Evolutionary conservation across 2,329 filamentous ascomycete genomes (phyloP).

Genomic region (Hymenoscyphus fraxineus): DNA sequence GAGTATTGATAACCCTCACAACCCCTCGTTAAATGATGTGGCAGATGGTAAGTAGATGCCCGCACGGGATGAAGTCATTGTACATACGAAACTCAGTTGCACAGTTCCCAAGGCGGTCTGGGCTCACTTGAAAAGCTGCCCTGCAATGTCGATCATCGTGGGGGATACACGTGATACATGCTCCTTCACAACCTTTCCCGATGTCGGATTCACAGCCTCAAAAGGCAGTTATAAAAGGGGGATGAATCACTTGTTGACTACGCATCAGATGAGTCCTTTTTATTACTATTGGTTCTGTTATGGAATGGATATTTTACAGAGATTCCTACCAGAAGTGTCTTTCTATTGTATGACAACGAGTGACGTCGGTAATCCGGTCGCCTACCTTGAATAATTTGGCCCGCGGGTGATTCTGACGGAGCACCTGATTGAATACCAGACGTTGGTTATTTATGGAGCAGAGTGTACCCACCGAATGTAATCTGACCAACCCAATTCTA

Average conservation of each 20-base stretch:
- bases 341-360: neutral
- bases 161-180: neutral
- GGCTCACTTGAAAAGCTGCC: neutral
- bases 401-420: neutral
- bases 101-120: neutral
- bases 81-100: neutral
- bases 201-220: neutral
- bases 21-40: neutral
- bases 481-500: neutral
- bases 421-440: neutral
- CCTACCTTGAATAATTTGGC: neutral
- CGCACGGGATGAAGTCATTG: conserved; percentile 2
- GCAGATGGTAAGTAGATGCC: neutral
- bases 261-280: neutral
- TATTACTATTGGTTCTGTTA: neutral
- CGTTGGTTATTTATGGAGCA: neutral
- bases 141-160: neutral
- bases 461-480: neutral
- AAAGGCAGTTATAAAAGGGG: neutral
- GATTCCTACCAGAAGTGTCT: neutral
- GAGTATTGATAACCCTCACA: too few species aligned
- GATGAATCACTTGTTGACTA: neutral
- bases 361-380: neutral
- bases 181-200: neutral
- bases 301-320: neutral